Evolutionary conservation across 306 rosid genomes (phyloP).

Genomic region (Boehmeria nivea): DNA sequence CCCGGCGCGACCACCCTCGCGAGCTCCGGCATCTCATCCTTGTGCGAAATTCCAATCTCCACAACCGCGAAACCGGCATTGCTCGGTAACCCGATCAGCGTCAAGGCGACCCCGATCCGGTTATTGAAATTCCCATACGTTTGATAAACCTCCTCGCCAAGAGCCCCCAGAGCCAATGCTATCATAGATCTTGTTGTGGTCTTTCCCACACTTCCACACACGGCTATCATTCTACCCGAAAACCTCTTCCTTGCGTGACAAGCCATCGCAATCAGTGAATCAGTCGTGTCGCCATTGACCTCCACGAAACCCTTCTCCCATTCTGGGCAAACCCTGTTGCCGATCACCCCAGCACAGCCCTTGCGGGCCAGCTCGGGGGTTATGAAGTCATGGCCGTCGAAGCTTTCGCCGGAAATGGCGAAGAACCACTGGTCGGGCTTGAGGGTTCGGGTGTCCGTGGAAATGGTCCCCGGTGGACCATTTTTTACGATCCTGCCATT

Average conservation of each 20-base stretch:
- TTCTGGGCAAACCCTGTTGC: slow-evolving; percentile 18
- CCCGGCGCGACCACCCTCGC: slow-evolving; percentile 23
- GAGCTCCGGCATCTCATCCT: slow-evolving; percentile 27
- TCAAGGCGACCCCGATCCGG: slow-evolving; percentile 27
- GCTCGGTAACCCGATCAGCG: slow-evolving; percentile 28
- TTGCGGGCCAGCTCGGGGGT: slow-evolving; percentile 14
- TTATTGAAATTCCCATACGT: slow-evolving; percentile 30
- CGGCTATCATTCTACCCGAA: slow-evolving; percentile 18
- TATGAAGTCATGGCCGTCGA: slow-evolving; percentile 28
- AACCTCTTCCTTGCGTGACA: slow-evolving; percentile 21
- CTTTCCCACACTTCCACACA: slow-evolving; percentile 31
- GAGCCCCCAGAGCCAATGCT: slow-evolving; percentile 22
- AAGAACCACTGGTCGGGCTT: slow-evolving; percentile 30
- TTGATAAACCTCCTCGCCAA: slow-evolving; percentile 10
- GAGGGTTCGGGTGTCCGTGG: slow-evolving; percentile 26
- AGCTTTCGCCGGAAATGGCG: slow-evolving; percentile 28
- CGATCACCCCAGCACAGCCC: slow-evolving; percentile 24
- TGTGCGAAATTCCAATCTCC: slow-evolving; percentile 28
- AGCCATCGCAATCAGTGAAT: slow-evolving; percentile 23
- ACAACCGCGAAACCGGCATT: slow-evolving; percentile 18
- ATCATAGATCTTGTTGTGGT: slow-evolving; percentile 26
- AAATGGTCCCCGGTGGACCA: slow-evolving; percentile 34
- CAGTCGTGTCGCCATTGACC: slow-evolving; percentile 5
- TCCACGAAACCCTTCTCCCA: slow-evolving; percentile 28
- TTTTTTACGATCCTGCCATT: slow-evolving; percentile 23